A percentile compares a stretch with the other conserved stretches of the same genome.
These are phyloP conservation scores for Choiromyces venosus DNA, from an alignment of 495 filamentous ascomycete genomes.

Conservation along the genomic window DNA sequence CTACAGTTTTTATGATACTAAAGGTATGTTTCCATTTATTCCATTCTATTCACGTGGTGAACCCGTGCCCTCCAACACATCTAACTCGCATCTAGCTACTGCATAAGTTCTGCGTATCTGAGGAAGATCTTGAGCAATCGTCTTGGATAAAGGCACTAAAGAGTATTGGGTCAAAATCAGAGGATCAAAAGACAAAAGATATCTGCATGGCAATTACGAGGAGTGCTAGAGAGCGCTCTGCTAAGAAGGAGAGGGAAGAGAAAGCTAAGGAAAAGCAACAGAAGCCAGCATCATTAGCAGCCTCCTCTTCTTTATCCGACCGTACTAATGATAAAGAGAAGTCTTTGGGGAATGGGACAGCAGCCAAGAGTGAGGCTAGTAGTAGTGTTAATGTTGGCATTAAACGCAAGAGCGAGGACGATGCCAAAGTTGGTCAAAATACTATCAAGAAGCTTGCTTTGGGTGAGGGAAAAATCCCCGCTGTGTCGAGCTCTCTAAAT, in stretches of 20 bases:
- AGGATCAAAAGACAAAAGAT: constrained; percentile 38
- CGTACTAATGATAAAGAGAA: constrained; percentile 40
- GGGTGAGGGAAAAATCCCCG: constrained; percentile 38
- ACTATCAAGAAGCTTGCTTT: constrained; percentile 39
- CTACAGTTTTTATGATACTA: constrained; percentile 31
- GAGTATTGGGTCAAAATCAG: constrained; percentile 37
- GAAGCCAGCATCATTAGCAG: constrained; percentile 30
- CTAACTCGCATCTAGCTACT: constrained; percentile 34
- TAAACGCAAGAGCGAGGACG: constrained; percentile 39
- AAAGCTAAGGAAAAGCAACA: constrained; percentile 30
- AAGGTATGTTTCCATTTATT: constrained; percentile 28
- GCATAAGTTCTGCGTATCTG: constrained; percentile 32
- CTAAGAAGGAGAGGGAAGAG: constrained; percentile 29
- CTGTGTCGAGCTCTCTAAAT: constrained; percentile 34
- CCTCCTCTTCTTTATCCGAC: constrained; percentile 12
- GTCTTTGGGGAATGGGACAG: constrained; percentile 25
- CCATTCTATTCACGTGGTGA: background rate
- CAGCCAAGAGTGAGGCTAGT: constrained; percentile 34
- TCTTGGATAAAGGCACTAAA: constrained; percentile 37
- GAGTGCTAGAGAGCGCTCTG: constrained; percentile 34
- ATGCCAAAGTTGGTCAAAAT: constrained; percentile 33
- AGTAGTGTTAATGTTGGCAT: constrained; percentile 39
- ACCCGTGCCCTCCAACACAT: constrained; percentile 5
- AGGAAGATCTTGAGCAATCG: constrained; percentile 39
- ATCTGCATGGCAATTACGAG: constrained; percentile 34